A percentile compares a stretch with the other conserved stretches of the same genome.
Evolutionary conservation across 176 grass and related monocot genomes (phyloP).

Genomic region (Triticum monococcum): DNA sequence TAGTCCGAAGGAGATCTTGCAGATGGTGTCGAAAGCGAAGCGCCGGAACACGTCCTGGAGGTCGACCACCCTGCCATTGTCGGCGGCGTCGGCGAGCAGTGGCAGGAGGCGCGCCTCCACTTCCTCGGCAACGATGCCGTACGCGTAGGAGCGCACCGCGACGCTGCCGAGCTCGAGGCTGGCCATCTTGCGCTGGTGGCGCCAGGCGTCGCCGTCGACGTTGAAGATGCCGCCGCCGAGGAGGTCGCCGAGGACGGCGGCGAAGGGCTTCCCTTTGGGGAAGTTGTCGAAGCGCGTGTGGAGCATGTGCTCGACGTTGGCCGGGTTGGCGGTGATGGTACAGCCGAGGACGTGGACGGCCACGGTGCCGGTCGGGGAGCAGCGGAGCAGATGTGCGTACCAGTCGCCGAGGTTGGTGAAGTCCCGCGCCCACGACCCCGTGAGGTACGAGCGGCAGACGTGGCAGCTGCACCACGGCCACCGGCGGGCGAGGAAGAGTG

Average conservation of each 20-base stretch:
- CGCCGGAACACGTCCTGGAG: constrained; percentile 81
- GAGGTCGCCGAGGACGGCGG: constrained; percentile 64
- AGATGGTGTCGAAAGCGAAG: constrained; percentile 82
- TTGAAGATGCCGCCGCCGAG: constrained; percentile 92
- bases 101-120: constrained; percentile 48
- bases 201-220: constrained; percentile 65
- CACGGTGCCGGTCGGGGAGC: constrained; percentile 52
- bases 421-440: constrained; percentile 50
- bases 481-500: constrained; percentile 36
- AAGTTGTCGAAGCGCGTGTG: constrained; percentile 80
- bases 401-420: constrained; percentile 78
- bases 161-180: constrained; percentile 84
- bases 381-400: constrained; percentile 68
- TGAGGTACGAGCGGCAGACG: constrained; percentile 61
- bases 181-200: constrained; percentile 91
- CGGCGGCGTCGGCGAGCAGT: constrained; percentile 36
- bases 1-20: constrained; percentile 77
- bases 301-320: constrained; percentile 93
- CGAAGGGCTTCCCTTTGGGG: constrained; percentile 76
- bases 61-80: constrained; percentile 33
- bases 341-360: constrained; percentile 68
- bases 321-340: constrained; percentile 75
- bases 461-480: constrained; percentile 68
- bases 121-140: constrained; percentile 49
- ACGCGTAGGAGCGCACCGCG: constrained; percentile 60